phyloP scores from a whole-genome alignment of 192 early-diverging fungal genomes.

The Coemansia sp. region DNA sequence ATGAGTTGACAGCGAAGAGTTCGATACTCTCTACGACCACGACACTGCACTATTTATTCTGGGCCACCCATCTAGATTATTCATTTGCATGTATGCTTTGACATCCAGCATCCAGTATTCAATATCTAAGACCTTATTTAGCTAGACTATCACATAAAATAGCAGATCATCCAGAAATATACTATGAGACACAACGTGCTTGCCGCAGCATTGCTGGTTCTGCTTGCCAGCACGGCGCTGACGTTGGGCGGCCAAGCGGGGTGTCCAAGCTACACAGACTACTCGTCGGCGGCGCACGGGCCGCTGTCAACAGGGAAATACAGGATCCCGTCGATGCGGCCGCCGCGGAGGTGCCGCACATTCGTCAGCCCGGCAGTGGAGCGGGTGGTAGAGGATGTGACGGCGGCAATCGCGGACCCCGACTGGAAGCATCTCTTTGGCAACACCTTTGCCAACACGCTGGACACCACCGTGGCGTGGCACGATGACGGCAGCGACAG shows the following conservation, averaged over 20 bases:
- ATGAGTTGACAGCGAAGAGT: no score
- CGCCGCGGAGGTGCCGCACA: constrained; percentile 48
- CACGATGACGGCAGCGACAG: constrained; percentile 12
- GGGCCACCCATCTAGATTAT: no score
- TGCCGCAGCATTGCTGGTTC: no score
- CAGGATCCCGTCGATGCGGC: constrained; percentile 49
- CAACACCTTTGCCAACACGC: constrained; percentile 69
- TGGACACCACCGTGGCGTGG: constrained; percentile 70
- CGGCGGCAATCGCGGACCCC: constrained; percentile 47
- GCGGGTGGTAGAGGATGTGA: constrained; percentile 32
- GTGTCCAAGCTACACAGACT: constrained; percentile 49
- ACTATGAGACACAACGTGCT: no score
- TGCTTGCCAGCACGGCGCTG: constrained; percentile 3
- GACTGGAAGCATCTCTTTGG: constrained; percentile 59
- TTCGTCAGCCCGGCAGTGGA: constrained; percentile 57
- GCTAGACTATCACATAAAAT: no score
- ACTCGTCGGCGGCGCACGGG: constrained; percentile 22
- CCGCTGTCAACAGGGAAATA: constrained; percentile 27
- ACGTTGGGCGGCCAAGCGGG: not conserved
- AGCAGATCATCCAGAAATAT: no score
- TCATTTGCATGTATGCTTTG: no score
- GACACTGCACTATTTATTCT: no score
- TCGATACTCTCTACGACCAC: no score
- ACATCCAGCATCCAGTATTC: no score
- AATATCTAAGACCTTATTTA: no score